These are phyloP conservation scores for Ogataea nitratoaversa DNA, from an alignment of 805 yeast genomes.

Conservation along the genomic window DNA sequence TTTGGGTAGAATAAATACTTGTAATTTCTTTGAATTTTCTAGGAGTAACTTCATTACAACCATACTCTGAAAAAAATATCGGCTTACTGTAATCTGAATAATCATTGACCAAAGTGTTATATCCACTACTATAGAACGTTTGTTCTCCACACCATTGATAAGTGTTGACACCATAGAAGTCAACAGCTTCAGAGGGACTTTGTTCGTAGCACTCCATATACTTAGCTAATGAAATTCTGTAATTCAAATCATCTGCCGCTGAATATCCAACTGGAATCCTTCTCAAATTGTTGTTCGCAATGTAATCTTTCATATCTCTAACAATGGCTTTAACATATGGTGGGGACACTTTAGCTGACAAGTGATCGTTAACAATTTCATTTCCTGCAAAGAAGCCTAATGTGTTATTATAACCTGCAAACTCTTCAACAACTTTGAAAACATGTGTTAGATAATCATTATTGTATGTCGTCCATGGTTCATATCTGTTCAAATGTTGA, in stretches of 20 bases:
- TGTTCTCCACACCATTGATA: slow-evolving; percentile 89
- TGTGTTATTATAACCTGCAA: slow-evolving; percentile 81
- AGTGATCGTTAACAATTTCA: slow-evolving; percentile 78
- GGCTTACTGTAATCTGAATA: slow-evolving; percentile 70
- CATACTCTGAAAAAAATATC: slow-evolving; percentile 85
- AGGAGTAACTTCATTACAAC: slow-evolving; percentile 81
- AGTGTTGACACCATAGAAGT: slow-evolving; percentile 78
- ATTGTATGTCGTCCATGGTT: slow-evolving; percentile 88
- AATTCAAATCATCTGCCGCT: slow-evolving; percentile 88
- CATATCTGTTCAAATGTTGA: slow-evolving; percentile 83
- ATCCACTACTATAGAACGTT: slow-evolving; percentile 77
- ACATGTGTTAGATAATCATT: slow-evolving; percentile 67
- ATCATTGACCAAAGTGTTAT: slow-evolving; percentile 61
- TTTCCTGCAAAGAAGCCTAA: slow-evolving; percentile 90
- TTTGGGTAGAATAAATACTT: slow-evolving; percentile 62
- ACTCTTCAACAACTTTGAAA: slow-evolving; percentile 74
- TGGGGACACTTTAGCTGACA: slow-evolving; percentile 69
- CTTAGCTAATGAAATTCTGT: slow-evolving; percentile 69
- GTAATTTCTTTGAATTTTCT: slow-evolving; percentile 73
- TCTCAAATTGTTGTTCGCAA: slow-evolving; percentile 54
- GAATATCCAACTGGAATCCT: slow-evolving; percentile 89
- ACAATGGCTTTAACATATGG: slow-evolving; percentile 72
- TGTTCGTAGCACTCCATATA: slow-evolving; percentile 74
- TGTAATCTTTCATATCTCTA: slow-evolving; percentile 76
- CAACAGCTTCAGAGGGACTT: slow-evolving; percentile 52